Base-by-base conservation (phyloP, 2,329 filamentous ascomycete genomes). In the Cladosporium sp. region DNA sequence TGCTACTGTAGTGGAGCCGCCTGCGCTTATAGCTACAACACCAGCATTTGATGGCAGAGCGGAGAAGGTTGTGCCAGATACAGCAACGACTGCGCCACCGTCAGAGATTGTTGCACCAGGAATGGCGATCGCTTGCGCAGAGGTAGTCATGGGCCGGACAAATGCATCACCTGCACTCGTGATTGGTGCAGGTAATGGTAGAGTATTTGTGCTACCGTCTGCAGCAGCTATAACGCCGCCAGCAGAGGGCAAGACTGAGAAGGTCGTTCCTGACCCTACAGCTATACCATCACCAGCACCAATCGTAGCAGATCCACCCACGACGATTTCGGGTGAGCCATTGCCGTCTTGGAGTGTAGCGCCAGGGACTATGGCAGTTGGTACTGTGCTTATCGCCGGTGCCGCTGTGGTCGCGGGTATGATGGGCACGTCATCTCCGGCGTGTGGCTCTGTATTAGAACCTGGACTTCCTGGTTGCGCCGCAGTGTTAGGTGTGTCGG, bases 1-100 rank as follows among this genome's bases (percentile, higher is more conserved):
- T 30, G 28, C 28, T 28, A 47, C 43, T 9, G 56, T 28, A 3
- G 45, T 36, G 2, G 58, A 36, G 7, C 49, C 51, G 5, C 40
- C 34, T 1, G 25, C 45, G 11, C 20, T 40, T 14, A 51, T 36
- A 3, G 47, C 58, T 2, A 57, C 58, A 3, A 60, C 38, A 8
- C 58, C 58, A 8, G 28, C 19, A 4, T 45, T 45, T 3, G 58
- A 60, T 19, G 58, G 52, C 14, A 60, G 19, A 17, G 58, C 58
- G 14, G 58, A 57, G 52, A 51, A 60, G 3, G 58, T 51, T 1
- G 52, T 56, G 1, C 58, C 52, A 9, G 38, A 45, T 22, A 51
- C n/a, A 30, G 20, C 47, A 14, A 58, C 37, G 9, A 20, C 47
- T 20, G 11, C 20, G 9, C 45, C 51, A 7, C 58, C 45, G 28